Percentiles rank a stretch among this genome's conserved stretches.
phyloP scores from a whole-genome alignment of 2,329 filamentous ascomycete species.

The Stemphylium beticola region DNA sequence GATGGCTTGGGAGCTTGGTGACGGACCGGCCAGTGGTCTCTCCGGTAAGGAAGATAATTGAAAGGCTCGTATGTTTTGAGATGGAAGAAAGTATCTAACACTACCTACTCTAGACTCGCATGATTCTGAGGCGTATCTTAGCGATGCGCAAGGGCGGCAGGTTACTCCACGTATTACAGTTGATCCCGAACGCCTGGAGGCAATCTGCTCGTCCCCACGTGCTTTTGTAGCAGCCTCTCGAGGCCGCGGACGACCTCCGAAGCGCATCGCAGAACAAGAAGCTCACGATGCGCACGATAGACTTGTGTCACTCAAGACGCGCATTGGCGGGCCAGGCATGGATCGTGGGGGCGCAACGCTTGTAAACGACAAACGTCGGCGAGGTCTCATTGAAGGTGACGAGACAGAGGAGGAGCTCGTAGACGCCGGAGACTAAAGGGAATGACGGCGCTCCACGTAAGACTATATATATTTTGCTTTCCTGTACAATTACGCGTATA shows the following conservation, averaged over 20 bases:
- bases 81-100: slow-evolving; percentile 25
- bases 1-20: slow-evolving; percentile 64
- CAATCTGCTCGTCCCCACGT: neutral
- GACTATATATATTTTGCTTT: neutral
- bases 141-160: slow-evolving; percentile 53
- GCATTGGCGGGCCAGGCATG: slow-evolving; percentile 59
- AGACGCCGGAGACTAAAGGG: slow-evolving; percentile 33
- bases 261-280: slow-evolving; percentile 50
- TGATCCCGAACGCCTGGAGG: slow-evolving; percentile 21
- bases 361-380: slow-evolving; percentile 58
- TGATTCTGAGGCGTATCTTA: slow-evolving; percentile 57
- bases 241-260: slow-evolving; percentile 41
- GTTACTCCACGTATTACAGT: slow-evolving; percentile 55
- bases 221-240: slow-evolving; percentile 33
- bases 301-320: slow-evolving; percentile 57
- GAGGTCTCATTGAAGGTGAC: slow-evolving; percentile 59
- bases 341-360: slow-evolving; percentile 61
- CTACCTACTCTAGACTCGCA: slow-evolving; percentile 37
- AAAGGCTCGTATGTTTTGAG: neutral
- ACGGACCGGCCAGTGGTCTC: slow-evolving; percentile 62
- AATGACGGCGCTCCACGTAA: neutral
- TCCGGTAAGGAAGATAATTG: slow-evolving; percentile 59
- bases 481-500: slow-evolving; percentile 14
- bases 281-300: slow-evolving; percentile 54
- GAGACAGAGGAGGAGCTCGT: slow-evolving; percentile 55